A percentile compares a stretch with the other conserved stretches of the same genome.
These are phyloP conservation scores for Colletotrichum musae DNA, from an alignment of 2,329 filamentous ascomycete species.

Conservation along the genomic window DNA sequence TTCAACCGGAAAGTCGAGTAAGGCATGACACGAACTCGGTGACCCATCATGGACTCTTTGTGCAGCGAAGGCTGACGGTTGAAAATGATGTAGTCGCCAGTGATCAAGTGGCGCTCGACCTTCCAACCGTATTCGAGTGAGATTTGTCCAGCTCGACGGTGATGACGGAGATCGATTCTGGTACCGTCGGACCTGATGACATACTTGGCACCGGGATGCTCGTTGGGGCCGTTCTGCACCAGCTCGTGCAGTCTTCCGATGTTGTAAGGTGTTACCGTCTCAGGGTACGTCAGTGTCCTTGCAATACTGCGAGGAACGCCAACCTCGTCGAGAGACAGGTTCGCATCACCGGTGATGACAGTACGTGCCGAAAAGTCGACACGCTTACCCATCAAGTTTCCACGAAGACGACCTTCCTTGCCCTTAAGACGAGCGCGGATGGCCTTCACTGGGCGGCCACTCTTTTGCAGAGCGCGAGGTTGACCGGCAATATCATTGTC, in stretches of 20 bases:
- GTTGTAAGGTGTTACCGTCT: slow-evolving; percentile 98
- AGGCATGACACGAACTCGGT: slow-evolving; percentile 97
- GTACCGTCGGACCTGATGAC: slow-evolving; percentile 95
- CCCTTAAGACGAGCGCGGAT: slow-evolving; percentile 98
- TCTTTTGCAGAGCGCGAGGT: slow-evolving; percentile 96
- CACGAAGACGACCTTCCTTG: slow-evolving; percentile 97
- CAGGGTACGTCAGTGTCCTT: slow-evolving; percentile 92
- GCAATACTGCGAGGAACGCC: slow-evolving; percentile 96
- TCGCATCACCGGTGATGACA: slow-evolving; percentile 98
- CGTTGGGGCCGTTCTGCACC: slow-evolving; percentile 93
- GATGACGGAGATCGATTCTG: slow-evolving; percentile 93
- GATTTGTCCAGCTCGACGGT: slow-evolving; percentile 88
- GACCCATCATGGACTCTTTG: slow-evolving; percentile 99
- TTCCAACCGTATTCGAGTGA: slow-evolving; percentile 97
- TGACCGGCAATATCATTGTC: slow-evolving; percentile 98
- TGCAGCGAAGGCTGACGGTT: slow-evolving; percentile 99
- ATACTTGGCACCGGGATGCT: slow-evolving; percentile 96
- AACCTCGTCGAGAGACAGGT: slow-evolving; percentile 95
- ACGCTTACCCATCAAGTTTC: slow-evolving; percentile 99
- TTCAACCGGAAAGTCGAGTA: slow-evolving; percentile 99
- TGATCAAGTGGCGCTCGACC: slow-evolving; percentile 95
- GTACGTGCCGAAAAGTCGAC: slow-evolving; percentile 99
- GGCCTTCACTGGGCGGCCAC: slow-evolving; percentile 94
- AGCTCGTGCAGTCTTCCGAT: slow-evolving; percentile 91
- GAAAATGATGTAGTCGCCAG: slow-evolving; percentile 99